Base-by-base conservation (phyloP, 345 rosid genomes). In the Balakata baccata region DNA sequence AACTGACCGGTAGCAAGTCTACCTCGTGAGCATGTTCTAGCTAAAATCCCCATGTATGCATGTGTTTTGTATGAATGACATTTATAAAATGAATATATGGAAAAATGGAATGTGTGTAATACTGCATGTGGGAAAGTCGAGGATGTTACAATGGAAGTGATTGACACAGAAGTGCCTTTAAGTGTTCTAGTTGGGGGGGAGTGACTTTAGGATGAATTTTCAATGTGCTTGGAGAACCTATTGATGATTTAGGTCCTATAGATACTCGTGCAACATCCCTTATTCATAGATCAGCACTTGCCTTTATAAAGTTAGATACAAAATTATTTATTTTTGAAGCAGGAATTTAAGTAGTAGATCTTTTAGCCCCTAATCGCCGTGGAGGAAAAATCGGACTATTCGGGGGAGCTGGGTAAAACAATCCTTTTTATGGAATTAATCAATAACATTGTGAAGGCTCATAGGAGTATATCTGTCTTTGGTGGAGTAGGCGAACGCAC, bases 401-500 rank as follows among this genome's bases (percentile, higher is more conserved):
- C 64, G 56, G 5, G 18, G 56, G n/a, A 17, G 56, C 56, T 41
- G 7, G 45, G 7, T 3, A 3, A 7, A 7, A 41, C 45, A 41
- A 41, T 41, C 57, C 76, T 77, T 34, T 74, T 74, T 68, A 81
- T 81, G 74, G 79, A 75, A 49, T 64, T 72, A 11, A 75, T 78
- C 65, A 47, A 69, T 73, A 75, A 80, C 41, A 62, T 75, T 80
- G 83, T 74, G 3, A 80, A 80, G 25, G 80, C 83, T 63, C 77
- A 80, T 76, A 77, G 77, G 22, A 7, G 41, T 23, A 10, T 60
- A 60, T 60, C 60, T 6, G 25, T 56, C 3, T 56, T 56, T 56
- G 23, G 23, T 4, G 11, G 60, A 56, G 60, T 56, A 56, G 23
- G 60, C 12, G 60, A 56, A 56, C 25, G 12, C 17, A 56, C 60